phyloP scores from a whole-genome alignment of 345 rosid species.

The Arabidopsis suecica region DNA sequence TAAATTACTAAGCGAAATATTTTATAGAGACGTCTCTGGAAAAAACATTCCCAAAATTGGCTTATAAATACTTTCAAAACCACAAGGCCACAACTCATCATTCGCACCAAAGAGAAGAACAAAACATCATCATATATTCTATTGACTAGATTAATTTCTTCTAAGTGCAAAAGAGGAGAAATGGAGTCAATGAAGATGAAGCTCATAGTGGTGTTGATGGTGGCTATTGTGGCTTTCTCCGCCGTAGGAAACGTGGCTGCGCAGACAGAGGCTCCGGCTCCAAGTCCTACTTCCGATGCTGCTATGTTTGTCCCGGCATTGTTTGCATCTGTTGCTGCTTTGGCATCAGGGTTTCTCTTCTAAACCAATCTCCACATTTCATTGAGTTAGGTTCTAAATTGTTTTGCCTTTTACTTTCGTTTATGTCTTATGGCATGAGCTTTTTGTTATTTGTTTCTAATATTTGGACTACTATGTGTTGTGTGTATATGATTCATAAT shows the following conservation, averaged over 20 bases:
- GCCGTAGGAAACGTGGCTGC: conserved; percentile 43
- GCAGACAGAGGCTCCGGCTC: conserved; percentile 46
- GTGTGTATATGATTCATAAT: conserved; percentile 28
- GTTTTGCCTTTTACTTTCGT: conserved; percentile 14
- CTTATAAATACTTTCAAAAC: conserved; percentile 40
- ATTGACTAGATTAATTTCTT: conserved; percentile 17
- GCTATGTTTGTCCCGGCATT: conserved; percentile 43
- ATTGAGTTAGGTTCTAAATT: conserved; percentile 14
- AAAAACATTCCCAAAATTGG: conserved; percentile 12
- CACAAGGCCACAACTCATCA: conserved; percentile 24
- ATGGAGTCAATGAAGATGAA: conserved; percentile 48
- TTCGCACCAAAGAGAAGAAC: conserved; percentile 13
- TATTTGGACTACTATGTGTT: conserved; percentile 19
- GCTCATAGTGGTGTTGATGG: conserved; percentile 39
- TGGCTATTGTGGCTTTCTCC: conserved; percentile 46
- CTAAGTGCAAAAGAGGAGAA: neutral
- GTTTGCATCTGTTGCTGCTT: conserved; percentile 48
- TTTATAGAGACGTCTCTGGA: conserved; percentile 21
- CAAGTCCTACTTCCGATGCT: conserved; percentile 50
- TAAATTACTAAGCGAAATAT: neutral
- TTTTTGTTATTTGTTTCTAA: conserved; percentile 22
- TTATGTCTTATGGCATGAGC: neutral
- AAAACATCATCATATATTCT: conserved; percentile 1
- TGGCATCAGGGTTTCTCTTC: conserved; percentile 43
- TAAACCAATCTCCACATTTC: conserved; percentile 33